A percentile compares a stretch with the other conserved stretches of the same genome.
Conservation (phyloP, 805 yeast species). For the Pichia eremophila region DNA sequence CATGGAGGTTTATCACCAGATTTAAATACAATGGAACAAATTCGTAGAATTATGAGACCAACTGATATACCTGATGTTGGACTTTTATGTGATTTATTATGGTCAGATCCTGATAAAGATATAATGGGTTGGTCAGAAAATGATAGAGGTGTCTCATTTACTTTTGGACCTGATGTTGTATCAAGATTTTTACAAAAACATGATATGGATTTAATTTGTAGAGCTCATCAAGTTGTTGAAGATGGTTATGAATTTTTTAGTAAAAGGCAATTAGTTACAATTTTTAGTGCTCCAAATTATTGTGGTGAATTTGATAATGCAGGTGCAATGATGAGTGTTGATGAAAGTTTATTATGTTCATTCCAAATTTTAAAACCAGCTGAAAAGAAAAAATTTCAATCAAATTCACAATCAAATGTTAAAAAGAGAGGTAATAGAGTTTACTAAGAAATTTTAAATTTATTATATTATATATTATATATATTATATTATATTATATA, state of each 20-base stretch:
- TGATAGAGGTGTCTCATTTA: constrained; percentile 97
- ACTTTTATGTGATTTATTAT: constrained; percentile 84
- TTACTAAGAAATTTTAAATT: not conserved
- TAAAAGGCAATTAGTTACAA: constrained; percentile 90
- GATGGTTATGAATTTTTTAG: constrained; percentile 97
- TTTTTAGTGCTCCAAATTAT: constrained; percentile 94
- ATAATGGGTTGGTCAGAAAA: constrained; percentile 98
- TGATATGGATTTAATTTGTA: constrained; percentile 94
- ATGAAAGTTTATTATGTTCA: constrained; percentile 90
- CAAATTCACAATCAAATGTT: constrained; percentile 2
- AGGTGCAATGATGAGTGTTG: constrained; percentile 99
- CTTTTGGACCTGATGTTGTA: constrained; percentile 99
- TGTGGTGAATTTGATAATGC: constrained; percentile 99
- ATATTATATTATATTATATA: too few relatives aligned
- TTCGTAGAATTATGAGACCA: constrained; percentile 98
- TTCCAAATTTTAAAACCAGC: constrained; percentile 97
- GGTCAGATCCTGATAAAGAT: constrained; percentile 99
- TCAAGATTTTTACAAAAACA: constrained; percentile 93
- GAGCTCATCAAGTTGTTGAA: constrained; percentile 99
- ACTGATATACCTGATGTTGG: constrained; percentile 99
- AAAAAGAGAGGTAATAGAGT: not conserved
- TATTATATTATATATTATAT: not conserved
- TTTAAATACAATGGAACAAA: constrained; percentile 96
- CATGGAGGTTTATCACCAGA: constrained; percentile 98
- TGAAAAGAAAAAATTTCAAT: constrained; percentile 71